These are phyloP conservation scores for Iris pallida DNA, from an alignment of 116 monocot species.

Conservation along the genomic window DNA sequence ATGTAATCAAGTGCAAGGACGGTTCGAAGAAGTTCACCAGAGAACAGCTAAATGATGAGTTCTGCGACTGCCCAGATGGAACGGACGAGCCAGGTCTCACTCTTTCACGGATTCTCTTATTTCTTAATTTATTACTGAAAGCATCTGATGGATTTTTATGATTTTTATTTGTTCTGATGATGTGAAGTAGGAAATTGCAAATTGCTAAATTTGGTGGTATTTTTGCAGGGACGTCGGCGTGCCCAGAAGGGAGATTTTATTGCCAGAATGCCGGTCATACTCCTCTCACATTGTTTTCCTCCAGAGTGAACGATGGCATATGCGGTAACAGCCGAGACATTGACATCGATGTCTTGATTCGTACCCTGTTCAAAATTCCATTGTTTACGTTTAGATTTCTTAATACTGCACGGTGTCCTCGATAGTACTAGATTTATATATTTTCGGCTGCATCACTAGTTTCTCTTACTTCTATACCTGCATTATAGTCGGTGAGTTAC, in stretches of 20 bases:
- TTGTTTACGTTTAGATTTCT: too few species aligned
- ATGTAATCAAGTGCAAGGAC: constrained; percentile 83
- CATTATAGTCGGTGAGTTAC: too few species aligned
- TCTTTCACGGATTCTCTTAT: background rate
- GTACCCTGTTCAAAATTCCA: too few species aligned
- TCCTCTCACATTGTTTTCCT: constrained; percentile 71
- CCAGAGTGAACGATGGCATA: constrained; percentile 92
- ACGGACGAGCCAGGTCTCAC: constrained; percentile 84
- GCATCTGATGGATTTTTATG: too few species aligned
- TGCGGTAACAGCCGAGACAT: constrained; percentile 83
- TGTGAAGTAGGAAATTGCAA: background rate
- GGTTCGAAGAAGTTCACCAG: constrained; percentile 81
- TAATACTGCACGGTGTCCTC: too few species aligned
- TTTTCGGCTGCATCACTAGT: too few species aligned
- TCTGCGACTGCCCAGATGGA: constrained; percentile 96
- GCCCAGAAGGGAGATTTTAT: constrained; percentile 92
- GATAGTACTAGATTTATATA: too few species aligned
- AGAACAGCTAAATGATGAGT: constrained; percentile 89
- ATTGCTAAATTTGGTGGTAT: background rate
- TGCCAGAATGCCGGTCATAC: constrained; percentile 73
- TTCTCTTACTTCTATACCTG: too few species aligned
- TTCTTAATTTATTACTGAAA: too few species aligned
- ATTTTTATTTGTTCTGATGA: background rate
- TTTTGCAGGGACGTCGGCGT: constrained; percentile 87
- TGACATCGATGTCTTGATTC: too few species aligned